Evolutionary conservation across 2,329 filamentous ascomycete species (phyloP).

Genomic region (Gremmenia infestans): DNA sequence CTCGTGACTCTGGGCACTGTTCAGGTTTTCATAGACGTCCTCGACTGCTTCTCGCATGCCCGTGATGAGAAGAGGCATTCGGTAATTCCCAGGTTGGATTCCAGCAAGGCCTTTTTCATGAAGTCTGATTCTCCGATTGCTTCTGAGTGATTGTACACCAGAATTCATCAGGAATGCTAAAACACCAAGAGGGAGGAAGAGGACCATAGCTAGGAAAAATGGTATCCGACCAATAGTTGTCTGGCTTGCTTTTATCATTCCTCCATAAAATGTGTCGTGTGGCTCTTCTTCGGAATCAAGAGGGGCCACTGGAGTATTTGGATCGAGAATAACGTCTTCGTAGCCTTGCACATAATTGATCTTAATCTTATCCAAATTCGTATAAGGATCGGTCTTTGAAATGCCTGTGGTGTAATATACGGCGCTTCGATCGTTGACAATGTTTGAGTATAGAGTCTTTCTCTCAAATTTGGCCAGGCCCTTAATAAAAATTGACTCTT

Average conservation of each 20-base stretch:
- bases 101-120: constrained; percentile 69
- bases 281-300: constrained; percentile 32
- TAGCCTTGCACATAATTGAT: constrained; percentile 72
- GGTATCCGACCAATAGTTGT: constrained; percentile 45
- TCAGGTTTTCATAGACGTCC: constrained; percentile 38
- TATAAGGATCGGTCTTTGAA: constrained; percentile 71
- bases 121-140: constrained; percentile 66
- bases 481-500: constrained; percentile 77
- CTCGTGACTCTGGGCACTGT: constrained; percentile 48
- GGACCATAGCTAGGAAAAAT: constrained; percentile 55
- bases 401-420: constrained; percentile 81
- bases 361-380: constrained; percentile 59
- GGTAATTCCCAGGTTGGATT: constrained; percentile 64
- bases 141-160: constrained; percentile 69
- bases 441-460: constrained; percentile 77
- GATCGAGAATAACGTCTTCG: constrained; percentile 70
- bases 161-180: constrained; percentile 71
- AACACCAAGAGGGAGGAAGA: constrained; percentile 71
- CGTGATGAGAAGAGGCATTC: constrained; percentile 70
- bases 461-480: constrained; percentile 72
- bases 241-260: constrained; percentile 29
- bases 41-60: constrained; percentile 73
- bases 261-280: constrained; percentile 20
- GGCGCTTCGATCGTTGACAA: constrained; percentile 78
- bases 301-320: constrained; percentile 52